A percentile compares a stretch with the other conserved stretches of the same genome.
These are phyloP conservation scores for Eutrema japonicum DNA, from an alignment of 345 rosid genomes.

Conservation along the genomic window DNA sequence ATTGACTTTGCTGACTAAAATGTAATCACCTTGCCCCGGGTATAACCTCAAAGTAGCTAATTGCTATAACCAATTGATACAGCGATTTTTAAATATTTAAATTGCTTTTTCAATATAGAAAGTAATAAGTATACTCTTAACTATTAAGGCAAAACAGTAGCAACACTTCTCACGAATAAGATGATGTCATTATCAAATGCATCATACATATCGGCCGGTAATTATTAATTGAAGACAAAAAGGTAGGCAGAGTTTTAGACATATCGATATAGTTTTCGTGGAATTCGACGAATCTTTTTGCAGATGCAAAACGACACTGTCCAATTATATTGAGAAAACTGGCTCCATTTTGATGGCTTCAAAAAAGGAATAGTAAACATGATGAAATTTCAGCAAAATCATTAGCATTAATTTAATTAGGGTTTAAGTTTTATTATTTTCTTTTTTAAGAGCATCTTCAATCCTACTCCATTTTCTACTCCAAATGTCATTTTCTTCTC, in stretches of 20 bases:
- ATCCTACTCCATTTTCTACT: no score
- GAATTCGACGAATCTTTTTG: no score
- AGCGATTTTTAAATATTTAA: no score
- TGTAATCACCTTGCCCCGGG: no score
- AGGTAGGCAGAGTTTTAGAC: background rate
- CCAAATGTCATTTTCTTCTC: no score
- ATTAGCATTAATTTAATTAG: background rate
- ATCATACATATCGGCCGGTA: background rate
- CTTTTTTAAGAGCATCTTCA: no score
- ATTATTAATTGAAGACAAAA: background rate
- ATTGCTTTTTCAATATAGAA: background rate
- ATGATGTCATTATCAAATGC: background rate
- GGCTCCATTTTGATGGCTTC: conserved; percentile 14
- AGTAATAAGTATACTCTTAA: no score
- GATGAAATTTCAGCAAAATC: background rate
- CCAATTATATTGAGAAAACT: conserved; percentile 1
- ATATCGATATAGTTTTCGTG: no score
- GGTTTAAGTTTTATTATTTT: background rate
- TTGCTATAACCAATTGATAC: no score
- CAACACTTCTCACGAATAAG: background rate
- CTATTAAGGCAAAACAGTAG: background rate
- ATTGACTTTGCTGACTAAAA: no score
- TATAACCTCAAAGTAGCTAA: no score
- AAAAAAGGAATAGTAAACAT: background rate
- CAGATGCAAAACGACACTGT: background rate